Conservation (phyloP, 2,329 filamentous ascomycete genomes). For the Colletotrichum coccodes region DNA sequence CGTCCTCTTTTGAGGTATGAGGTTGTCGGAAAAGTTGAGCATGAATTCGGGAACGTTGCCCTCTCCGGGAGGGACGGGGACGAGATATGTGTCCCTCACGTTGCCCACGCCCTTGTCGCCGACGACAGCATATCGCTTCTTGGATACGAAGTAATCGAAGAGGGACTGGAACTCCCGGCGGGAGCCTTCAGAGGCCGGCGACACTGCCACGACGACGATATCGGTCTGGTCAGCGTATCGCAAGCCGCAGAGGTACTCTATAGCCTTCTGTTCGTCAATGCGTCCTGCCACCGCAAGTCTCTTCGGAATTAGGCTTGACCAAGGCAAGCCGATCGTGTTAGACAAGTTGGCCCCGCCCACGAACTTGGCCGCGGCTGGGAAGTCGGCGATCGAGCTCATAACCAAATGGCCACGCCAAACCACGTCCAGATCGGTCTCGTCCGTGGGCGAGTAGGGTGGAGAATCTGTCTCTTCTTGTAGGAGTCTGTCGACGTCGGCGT, state of each 20-base stretch:
- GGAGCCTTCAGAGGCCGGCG: constrained; percentile 69
- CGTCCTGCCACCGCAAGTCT: constrained; percentile 79
- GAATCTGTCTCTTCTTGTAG: constrained; percentile 83
- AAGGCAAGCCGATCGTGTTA: constrained; percentile 63
- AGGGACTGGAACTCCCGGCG: constrained; percentile 76
- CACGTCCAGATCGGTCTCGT: constrained; percentile 76
- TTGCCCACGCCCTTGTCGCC: constrained; percentile 78
- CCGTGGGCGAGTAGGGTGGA: constrained; percentile 84
- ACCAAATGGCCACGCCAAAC: constrained; percentile 81
- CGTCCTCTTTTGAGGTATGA: constrained; percentile 75
- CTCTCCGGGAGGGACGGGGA: constrained; percentile 81
- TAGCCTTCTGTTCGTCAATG: constrained; percentile 84
- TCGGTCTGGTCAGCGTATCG: constrained; percentile 86
- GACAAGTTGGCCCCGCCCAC: constrained; percentile 86
- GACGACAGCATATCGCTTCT: constrained; percentile 88
- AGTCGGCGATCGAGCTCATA: constrained; percentile 82
- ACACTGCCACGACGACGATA: constrained; percentile 81
- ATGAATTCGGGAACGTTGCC: constrained; percentile 84
- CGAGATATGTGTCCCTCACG: constrained; percentile 90
- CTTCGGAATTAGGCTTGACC: constrained; percentile 79
- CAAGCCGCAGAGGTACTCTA: constrained; percentile 90
- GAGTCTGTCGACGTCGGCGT: constrained; percentile 90
- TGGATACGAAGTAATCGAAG: constrained; percentile 87
- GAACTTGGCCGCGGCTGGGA: constrained; percentile 81
- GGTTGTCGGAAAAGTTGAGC: constrained; percentile 86